Conservation (phyloP, 257 asterid species). For the Solanum peruvianum region DNA sequence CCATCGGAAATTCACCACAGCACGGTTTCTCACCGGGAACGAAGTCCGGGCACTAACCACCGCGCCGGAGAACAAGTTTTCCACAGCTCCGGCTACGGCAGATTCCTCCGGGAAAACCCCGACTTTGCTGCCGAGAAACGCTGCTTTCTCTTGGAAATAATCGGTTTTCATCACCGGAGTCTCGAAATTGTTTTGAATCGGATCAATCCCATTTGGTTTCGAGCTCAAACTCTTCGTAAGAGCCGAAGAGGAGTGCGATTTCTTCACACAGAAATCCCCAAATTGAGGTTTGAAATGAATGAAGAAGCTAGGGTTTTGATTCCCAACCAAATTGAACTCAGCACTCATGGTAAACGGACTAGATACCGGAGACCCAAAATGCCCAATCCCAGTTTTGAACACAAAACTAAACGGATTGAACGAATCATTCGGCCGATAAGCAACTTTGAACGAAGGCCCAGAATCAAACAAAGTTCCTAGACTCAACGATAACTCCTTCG, state of each 20-base stretch:
- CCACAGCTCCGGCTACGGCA: constrained; percentile 33
- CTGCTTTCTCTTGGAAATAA: constrained; percentile 11
- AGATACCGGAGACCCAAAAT: constrained; percentile 62
- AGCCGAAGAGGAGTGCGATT: constrained; percentile 48
- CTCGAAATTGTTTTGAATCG: constrained; percentile 1
- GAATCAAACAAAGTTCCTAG: constrained; percentile 61
- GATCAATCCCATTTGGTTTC: constrained; percentile 11
- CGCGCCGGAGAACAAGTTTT: constrained; percentile 37
- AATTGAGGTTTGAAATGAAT: constrained; percentile 75
- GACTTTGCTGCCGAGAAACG: constrained; percentile 25
- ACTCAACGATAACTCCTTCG: constrained; percentile 57
- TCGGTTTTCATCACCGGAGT: constrained; percentile 13
- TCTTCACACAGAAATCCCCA: constrained; percentile 69
- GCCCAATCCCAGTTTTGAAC: constrained; percentile 85
- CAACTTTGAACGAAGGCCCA: constrained; percentile 60
- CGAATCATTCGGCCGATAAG: constrained; percentile 77
- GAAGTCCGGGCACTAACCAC: constrained; percentile 60
- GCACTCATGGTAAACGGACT: constrained; percentile 95
- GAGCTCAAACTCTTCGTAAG: constrained; percentile 22
- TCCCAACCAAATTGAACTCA: constrained; percentile 51
- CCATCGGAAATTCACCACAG: constrained; percentile 71
- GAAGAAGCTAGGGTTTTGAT: constrained; percentile 69
- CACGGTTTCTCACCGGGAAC: constrained; percentile 44
- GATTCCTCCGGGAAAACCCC: constrained; percentile 16
- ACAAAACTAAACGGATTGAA: constrained; percentile 59